Base-by-base conservation (phyloP, 1,139 yeast species). In the Taiozyma sp. region DNA sequence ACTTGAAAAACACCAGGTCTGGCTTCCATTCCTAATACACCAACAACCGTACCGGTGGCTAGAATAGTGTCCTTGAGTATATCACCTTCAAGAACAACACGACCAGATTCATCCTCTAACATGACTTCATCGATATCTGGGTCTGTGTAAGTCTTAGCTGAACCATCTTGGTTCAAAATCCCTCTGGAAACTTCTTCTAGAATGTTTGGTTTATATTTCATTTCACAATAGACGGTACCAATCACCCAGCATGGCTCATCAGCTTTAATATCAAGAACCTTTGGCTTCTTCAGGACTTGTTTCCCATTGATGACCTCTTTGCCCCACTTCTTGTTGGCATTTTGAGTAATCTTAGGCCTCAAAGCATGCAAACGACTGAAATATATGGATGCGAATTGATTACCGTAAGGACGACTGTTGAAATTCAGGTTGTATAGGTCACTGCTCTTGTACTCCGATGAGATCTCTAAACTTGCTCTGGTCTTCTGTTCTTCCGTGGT, bases 101-200 rank as follows among this genome's bases (percentile, higher is more conserved):
- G 74, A 6, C 99, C 99, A 48, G 93, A 84, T 64, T 92, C 98
- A 68, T 95, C 99, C 67, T 93, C 99, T 44, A 95, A 67, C 84
- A 85, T 81, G 27, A 88, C 62, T 54, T 74, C 76, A 59, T 83
- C 89, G 23, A 82, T 73, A 1, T 76, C 79, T 0, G 81, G 76
- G 55, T 79, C 86, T 29, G 77, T 71, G 55, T 83, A 84, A 32
- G 77, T 70, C 22, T 68, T 66, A 34, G 64, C 72, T 45, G 60
- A 65, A 45, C 68, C 71, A 3, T 70, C 70, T 5, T 66, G 65
- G 1, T 81, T 81, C 62, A 67, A 74, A 2, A 67, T 61, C 16
- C 68, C 67, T 57, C 62, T 79, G 44, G 87, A 83, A 16, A 92
- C 93, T 57, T 93, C 98, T 48, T 82, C 80, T 51, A 95, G 71